Conservation (phyloP, 441 rosid species). For the Biscutella laevigata region DNA sequence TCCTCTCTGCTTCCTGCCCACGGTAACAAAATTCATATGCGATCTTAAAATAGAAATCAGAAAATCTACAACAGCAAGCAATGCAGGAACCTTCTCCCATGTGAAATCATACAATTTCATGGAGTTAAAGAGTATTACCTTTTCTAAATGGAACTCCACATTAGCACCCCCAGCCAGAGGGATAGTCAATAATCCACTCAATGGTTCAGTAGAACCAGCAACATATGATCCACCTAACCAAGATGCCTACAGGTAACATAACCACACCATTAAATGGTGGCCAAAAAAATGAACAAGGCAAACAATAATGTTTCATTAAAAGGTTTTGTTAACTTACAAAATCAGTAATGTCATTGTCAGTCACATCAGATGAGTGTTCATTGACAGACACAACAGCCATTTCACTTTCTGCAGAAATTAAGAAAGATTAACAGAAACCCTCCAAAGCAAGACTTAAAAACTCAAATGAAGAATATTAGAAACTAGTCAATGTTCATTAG, state of each 20-base stretch:
- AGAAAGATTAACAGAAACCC: conserved; percentile 10
- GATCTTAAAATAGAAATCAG: not conserved
- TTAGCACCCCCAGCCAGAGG: conserved; percentile 39
- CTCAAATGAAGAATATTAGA: not conserved
- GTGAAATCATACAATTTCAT: not conserved
- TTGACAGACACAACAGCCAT: conserved; percentile 53
- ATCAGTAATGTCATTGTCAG: conserved; percentile 46
- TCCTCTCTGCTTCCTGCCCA: conserved; percentile 66
- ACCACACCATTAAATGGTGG: conserved; percentile 1
- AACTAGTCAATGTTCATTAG: not conserved
- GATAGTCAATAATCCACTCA: conserved; percentile 55
- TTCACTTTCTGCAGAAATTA: conserved; percentile 45
- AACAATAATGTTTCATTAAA: not conserved
- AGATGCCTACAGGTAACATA: conserved; percentile 51
- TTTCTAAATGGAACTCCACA: conserved; percentile 56
- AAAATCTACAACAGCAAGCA: not conserved
- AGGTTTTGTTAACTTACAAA: conserved; percentile 50
- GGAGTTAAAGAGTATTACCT: conserved; percentile 39
- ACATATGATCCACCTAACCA: conserved; percentile 80
- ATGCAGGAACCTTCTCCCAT: not conserved
- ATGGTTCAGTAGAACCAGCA: conserved; percentile 30
- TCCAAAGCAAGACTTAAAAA: not conserved
- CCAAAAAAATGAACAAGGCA: not conserved
- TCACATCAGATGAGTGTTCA: conserved; percentile 34
- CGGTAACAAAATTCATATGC: conserved; percentile 12